phyloP scores from a whole-genome alignment of 805 yeast species.

The Blastobotrys muscicola region DNA sequence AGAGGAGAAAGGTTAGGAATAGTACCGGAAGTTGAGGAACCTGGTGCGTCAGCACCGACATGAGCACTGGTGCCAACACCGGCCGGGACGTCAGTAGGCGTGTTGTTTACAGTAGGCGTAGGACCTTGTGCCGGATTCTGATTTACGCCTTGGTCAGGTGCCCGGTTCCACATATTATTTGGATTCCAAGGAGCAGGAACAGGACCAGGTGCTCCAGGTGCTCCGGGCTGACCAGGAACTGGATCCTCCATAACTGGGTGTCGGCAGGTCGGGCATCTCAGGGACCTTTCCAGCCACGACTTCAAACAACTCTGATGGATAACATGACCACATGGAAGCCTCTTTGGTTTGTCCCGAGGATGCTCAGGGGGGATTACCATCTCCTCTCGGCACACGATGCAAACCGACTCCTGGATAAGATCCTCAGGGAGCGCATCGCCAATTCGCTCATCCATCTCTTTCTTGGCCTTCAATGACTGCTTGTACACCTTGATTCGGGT shows the following conservation, averaged over 20 bases:
- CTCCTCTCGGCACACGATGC: slow-evolving; percentile 90
- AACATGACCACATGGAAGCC: slow-evolving; percentile 74
- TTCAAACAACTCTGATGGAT: slow-evolving; percentile 84
- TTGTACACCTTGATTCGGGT: slow-evolving; percentile 22
- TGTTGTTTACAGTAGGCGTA: neutral
- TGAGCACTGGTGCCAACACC: neutral
- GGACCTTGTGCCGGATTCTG: neutral
- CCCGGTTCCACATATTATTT: neutral
- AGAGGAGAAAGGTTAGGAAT: too few relatives aligned
- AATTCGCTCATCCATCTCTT: slow-evolving; percentile 55
- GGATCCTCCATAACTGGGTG: slow-evolving; percentile 22
- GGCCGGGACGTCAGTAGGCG: neutral
- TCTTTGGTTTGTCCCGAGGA: slow-evolving; percentile 55
- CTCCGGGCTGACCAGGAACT: too few relatives aligned
- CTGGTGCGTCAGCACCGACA: too few relatives aligned
- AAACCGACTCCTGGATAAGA: slow-evolving; percentile 48
- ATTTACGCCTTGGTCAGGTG: neutral
- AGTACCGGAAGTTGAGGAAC: too few relatives aligned
- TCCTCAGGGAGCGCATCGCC: slow-evolving; percentile 55
- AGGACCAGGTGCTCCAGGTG: neutral
- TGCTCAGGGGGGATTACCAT: slow-evolving; percentile 41
- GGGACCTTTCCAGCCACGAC: slow-evolving; percentile 88
- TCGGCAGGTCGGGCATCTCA: slow-evolving; percentile 88
- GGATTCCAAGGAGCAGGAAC: neutral
- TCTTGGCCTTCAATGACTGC: slow-evolving; percentile 31